These are phyloP conservation scores for Pilatotrama ljubarskyi DNA, from an alignment of 768 basidiomycete genomes.

Conservation along the genomic window DNA sequence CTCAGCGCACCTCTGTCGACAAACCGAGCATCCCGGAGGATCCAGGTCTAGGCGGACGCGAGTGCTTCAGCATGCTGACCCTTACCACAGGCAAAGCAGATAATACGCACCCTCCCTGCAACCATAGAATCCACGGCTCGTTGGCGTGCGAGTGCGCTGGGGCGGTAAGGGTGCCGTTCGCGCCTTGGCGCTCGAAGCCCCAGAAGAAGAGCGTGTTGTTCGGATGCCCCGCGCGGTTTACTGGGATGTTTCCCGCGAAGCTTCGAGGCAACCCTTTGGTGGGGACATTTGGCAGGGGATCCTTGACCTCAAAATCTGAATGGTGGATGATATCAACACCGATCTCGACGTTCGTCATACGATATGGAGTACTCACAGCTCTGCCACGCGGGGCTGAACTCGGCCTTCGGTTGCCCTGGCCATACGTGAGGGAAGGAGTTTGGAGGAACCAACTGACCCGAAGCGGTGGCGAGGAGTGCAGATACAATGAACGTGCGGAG, in stretches of 20 bases:
- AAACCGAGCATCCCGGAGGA: conserved; percentile 66
- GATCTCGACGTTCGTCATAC: too few relatives aligned
- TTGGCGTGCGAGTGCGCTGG: conserved; percentile 31
- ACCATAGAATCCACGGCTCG: conserved; percentile 76
- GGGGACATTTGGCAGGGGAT: conserved; percentile 33
- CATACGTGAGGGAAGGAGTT: conserved; percentile 30
- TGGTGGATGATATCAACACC: background rate
- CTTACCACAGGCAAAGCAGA: background rate
- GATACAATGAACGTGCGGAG: too few relatives aligned
- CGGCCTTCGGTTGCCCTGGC: conserved; percentile 27
- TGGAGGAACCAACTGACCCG: too few relatives aligned
- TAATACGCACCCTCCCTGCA: conserved; percentile 66
- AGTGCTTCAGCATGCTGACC: background rate
- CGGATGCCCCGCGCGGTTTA: conserved; percentile 30
- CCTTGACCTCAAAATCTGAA: conserved; percentile 31
- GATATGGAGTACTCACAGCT: conserved; percentile 26
- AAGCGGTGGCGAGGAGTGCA: too few relatives aligned
- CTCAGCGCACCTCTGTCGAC: conserved; percentile 49
- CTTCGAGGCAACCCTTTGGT: conserved; percentile 28
- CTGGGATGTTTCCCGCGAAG: conserved; percentile 34
- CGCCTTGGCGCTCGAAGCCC: conserved; percentile 30
- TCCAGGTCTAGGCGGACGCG: conserved; percentile 47
- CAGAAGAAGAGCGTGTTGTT: conserved; percentile 37
- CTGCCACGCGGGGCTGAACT: conserved; percentile 29
- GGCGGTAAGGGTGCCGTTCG: conserved; percentile 46